Evolutionary conservation across 495 filamentous ascomycete genomes (phyloP), one percentile per base, ranked within the genome.

Genomic region (Parathielavia appendiculata): DNA sequence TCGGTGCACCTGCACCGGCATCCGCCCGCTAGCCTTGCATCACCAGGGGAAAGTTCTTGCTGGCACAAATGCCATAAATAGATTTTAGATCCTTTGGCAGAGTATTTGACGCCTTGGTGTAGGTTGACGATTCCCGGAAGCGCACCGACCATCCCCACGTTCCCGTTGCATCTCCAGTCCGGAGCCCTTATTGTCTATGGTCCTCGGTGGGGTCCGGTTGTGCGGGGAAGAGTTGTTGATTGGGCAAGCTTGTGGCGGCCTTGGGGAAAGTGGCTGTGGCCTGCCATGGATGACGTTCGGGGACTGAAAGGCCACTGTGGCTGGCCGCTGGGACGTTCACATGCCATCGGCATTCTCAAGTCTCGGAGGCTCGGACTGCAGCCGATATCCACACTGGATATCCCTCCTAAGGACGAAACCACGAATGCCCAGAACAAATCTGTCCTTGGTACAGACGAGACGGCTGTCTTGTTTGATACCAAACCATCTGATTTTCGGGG

Each of bases 251-350:
- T 20, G 45, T 35, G 45, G 32, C 54, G 10, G 8, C 16, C 26
- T n/a, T 32, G 47, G 54, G 51, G 43, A 35, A 49, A 30, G 59
- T 62, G 54, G 59, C 59, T 61, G 35, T 16, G 35, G 35, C 32
- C 50, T 20, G 12, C 20, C 5, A 47, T 10, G 45, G 46, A 56
- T 62, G 55, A 58, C 60, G 54, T 58, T 41, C 35, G 40, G 16
- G 46, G 55, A 38, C 44, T 12, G 46, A 39, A 22, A 45, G 46
- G 14, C 22, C 17, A n/a, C 51, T 63, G 61, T 63, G 61, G 61
- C 61, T 63, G 51, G 26, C n/a, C 26, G 26, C 26, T 56, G 56
- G 60, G 56, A 56, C 56, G 20, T 62, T 62, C 60, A 62, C 60
- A 62, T 62, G 60, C 50, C 52, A 63, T 50, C 41, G n/a, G 40